Conservation (phyloP, 345 rosid genomes). For the Pistacia integerrima region DNA sequence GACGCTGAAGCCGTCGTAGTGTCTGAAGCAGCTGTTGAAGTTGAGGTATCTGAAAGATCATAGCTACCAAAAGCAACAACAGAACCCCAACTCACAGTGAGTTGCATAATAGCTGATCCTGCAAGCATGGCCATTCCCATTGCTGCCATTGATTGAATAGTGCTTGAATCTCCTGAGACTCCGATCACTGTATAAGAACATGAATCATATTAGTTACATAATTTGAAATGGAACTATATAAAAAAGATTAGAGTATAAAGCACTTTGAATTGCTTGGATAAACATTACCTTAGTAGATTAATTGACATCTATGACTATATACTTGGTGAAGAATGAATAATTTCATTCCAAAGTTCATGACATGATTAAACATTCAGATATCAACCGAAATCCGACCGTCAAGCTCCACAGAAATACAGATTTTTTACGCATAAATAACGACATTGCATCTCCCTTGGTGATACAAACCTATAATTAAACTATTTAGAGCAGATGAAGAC, state of each 20-base stretch:
- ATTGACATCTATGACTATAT: no score
- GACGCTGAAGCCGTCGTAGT: constrained; percentile 1
- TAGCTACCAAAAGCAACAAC: constrained; percentile 47
- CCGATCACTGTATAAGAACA: constrained; percentile 29
- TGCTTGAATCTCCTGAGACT: constrained; percentile 29
- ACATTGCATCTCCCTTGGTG: no score
- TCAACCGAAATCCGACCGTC: no score
- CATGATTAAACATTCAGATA: no score
- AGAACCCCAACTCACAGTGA: constrained; percentile 48
- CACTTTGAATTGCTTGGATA: not conserved
- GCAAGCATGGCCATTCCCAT: constrained; percentile 50
- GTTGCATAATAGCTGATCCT: constrained; percentile 47
- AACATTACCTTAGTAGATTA: no score
- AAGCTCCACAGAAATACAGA: no score
- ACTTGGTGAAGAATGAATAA: no score
- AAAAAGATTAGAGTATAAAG: not conserved
- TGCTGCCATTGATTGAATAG: constrained; percentile 28
- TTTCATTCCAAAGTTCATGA: no score
- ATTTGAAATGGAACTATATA: not conserved
- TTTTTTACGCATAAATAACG: no score
- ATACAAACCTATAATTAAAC: no score
- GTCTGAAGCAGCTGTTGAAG: constrained; percentile 6
- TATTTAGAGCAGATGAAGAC: no score
- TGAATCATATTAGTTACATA: not conserved
- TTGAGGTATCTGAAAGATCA: constrained; percentile 24